phyloP scores from a whole-genome alignment of 805 yeast species.

The Kregervanrija pseudodelftensis region DNA sequence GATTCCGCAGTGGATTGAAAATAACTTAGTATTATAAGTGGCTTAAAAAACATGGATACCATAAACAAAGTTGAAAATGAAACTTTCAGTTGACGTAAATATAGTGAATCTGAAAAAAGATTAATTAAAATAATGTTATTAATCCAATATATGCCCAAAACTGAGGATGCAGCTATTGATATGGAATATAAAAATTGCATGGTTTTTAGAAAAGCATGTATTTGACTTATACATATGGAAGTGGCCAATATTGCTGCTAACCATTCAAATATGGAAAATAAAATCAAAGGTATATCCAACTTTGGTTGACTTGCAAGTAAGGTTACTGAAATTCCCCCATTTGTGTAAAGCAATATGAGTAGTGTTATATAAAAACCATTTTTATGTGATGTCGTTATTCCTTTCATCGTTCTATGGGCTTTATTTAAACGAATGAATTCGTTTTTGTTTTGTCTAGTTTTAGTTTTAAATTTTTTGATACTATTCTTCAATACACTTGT shows the following conservation, averaged over 20 bases:
- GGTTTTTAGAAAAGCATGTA: background rate
- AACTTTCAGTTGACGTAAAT: slow-evolving; percentile 2
- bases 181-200: background rate
- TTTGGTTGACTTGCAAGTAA: background rate
- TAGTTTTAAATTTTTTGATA: too few species aligned
- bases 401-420: too few species aligned
- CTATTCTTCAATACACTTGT: too few species aligned
- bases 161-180: background rate
- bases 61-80: slow-evolving; percentile 6
- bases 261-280: slow-evolving; percentile 4
- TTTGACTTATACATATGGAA: background rate
- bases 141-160: slow-evolving; percentile 10
- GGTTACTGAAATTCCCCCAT: background rate
- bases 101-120: background rate
- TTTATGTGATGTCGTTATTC: too few species aligned
- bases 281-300: background rate
- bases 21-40: background rate
- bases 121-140: slow-evolving; percentile 1
- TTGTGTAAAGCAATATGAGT: background rate
- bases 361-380: too few species aligned
- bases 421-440: too few species aligned
- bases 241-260: background rate
- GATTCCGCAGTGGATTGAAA: background rate
- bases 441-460: too few species aligned
- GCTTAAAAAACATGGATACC: slow-evolving; percentile 3